phyloP scores from a whole-genome alignment of 352 stramenopile species.

The Pythium oligandrum region DNA sequence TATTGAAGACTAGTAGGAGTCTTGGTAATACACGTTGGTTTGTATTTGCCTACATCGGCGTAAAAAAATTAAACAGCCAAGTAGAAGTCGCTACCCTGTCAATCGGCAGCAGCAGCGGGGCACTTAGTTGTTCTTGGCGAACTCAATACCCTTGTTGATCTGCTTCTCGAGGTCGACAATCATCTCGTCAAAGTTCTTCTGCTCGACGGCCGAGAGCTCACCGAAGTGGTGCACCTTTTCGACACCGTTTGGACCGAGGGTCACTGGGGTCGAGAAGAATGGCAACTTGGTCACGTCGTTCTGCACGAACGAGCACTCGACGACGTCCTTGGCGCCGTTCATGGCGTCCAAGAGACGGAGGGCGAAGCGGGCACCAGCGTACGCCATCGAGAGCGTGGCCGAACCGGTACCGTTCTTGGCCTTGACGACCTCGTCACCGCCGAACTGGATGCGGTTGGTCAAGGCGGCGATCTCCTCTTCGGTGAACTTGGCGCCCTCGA shows the following conservation, averaged over 20 bases:
- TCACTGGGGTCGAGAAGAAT: conserved; percentile 96
- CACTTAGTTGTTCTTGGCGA: conserved; percentile 61
- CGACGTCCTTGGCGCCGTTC: conserved; percentile 90
- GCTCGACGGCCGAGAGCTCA: conserved; percentile 71
- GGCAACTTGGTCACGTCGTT: conserved; percentile 92
- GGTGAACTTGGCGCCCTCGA: conserved; percentile 89
- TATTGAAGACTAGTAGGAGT: no score
- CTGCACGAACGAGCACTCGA: conserved; percentile 98
- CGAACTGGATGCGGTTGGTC: conserved; percentile 95
- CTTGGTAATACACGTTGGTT: no score
- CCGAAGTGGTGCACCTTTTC: conserved; percentile 94
- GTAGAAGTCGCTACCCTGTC: no score
- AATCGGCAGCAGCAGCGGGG: neutral
- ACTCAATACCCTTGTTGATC: conserved; percentile 86
- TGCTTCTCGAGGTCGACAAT: conserved; percentile 82
- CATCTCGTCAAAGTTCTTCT: conserved; percentile 89
- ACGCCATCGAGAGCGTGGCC: conserved; percentile 99
- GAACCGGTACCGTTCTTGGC: conserved; percentile 96
- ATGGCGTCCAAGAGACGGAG: conserved; percentile 92
- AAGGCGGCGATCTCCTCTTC: conserved; percentile 93
- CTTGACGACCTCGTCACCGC: conserved; percentile 95
- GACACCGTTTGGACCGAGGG: conserved; percentile 95
- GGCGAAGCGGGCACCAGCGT: conserved; percentile 95
- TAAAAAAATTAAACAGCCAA: no score
- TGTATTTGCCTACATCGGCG: no score